Base-by-base conservation (phyloP, 208 protist species). In the Trypanosomatidae sp. region DNA sequence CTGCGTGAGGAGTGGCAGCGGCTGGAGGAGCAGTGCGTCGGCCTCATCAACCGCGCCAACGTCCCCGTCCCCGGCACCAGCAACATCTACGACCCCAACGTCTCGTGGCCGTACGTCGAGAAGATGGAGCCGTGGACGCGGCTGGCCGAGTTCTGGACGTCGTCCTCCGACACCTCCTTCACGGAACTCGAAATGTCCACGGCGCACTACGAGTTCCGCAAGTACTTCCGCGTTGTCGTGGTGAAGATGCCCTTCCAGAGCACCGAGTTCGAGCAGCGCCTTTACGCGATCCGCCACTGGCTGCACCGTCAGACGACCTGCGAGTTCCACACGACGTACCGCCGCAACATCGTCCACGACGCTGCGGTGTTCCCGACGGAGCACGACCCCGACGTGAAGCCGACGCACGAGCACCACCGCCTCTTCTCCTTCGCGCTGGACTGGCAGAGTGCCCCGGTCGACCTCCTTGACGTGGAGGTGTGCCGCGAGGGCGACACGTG, bases 341-440 rank as follows among this genome's bases (percentile, higher is more conserved):
- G 85, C 8, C 88, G 83, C 66, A 97, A 94, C 67, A 66, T 95
- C 17, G 81, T 97, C 19, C 90, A 95, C 74, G 93, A 97, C 80
- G 73, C 79, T 47, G 55, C 88, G 2, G 67, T 91, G 19, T 97
- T 94, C 71, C 93, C 93, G 0, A 91, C 86, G n/a, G 87, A 95
- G 77, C 91, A 95, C 71, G 91, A 95, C 68, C 73, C 84, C 0
- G 73, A 73, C 13, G 80, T 69, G 15, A 71, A 73, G 30, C 84
- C 91, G 3, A 89, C 83, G 3, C 91, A 95, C 71, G 89, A 95
- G 72, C 88, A 97, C 71, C 93, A 97, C 75, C 89, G 93, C 19
- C 72, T 95, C 43, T 95, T 97, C 78, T 95, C 91, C 25, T 97
- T 97, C 59, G 93, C 93, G 8, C 69, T 97, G 13, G 93, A 97